Evolutionary conservation across 1,139 yeast species (phyloP).

Genomic region (Debaryomyces robertsiae): DNA sequence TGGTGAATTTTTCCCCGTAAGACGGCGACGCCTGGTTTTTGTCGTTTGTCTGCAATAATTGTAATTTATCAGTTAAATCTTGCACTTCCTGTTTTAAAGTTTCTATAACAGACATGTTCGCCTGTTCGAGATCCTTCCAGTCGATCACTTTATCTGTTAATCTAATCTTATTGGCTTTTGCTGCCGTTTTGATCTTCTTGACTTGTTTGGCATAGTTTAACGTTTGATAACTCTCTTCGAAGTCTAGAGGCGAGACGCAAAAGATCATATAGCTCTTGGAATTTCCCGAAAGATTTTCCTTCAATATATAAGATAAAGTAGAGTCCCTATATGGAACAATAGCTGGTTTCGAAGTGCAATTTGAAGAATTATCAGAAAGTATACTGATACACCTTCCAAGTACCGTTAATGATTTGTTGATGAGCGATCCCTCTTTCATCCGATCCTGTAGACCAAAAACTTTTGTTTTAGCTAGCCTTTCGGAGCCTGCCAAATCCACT

Average conservation of each 20-base stretch:
- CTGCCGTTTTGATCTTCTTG: slow-evolving; percentile 65
- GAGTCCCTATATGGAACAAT: slow-evolving; percentile 76
- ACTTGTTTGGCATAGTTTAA: slow-evolving; percentile 76
- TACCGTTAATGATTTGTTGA: slow-evolving; percentile 74
- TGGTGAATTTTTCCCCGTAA: slow-evolving; percentile 21
- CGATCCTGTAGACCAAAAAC: slow-evolving; percentile 60
- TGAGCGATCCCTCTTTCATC: slow-evolving; percentile 71
- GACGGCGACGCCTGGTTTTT: slow-evolving; percentile 1
- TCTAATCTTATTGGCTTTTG: slow-evolving; percentile 47
- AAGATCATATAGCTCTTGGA: slow-evolving; percentile 77
- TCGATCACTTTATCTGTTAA: slow-evolving; percentile 32
- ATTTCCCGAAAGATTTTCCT: slow-evolving; percentile 74
- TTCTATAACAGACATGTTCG: slow-evolving; percentile 33
- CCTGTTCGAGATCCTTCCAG: slow-evolving; percentile 32
- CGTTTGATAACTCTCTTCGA: slow-evolving; percentile 74
- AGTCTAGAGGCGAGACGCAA: slow-evolving; percentile 73
- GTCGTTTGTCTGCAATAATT: slow-evolving; percentile 2
- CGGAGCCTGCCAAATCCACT: slow-evolving; percentile 85
- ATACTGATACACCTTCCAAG: slow-evolving; percentile 73
- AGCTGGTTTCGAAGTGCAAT: slow-evolving; percentile 22
- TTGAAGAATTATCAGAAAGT: slow-evolving; percentile 38
- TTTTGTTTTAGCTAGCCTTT: slow-evolving; percentile 64
- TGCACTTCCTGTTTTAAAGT: slow-evolving; percentile 35
- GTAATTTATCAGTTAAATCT: slow-evolving; percentile 30
- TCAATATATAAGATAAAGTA: slow-evolving; percentile 66